phyloP scores from a whole-genome alignment of 176 grass and related monocot genomes.

The Otatea glauca region DNA sequence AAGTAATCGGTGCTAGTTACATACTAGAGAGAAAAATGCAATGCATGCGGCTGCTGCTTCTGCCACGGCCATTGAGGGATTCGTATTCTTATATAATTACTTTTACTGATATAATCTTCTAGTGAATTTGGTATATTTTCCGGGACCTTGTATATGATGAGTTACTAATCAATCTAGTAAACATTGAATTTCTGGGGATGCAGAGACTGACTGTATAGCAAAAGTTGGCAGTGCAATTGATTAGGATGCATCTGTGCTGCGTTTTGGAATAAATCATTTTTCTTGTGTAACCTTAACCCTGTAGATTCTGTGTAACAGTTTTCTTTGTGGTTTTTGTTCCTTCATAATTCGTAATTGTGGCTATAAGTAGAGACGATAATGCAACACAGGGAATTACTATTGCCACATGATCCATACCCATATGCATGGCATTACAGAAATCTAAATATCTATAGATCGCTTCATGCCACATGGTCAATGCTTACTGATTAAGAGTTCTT shows the following conservation, averaged over 20 bases:
- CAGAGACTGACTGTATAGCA: not conserved
- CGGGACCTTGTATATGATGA: not conserved
- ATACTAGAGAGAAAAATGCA: not conserved
- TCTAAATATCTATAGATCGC: not conserved
- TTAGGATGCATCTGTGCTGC: not conserved
- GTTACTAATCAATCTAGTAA: not conserved
- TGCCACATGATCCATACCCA: not conserved
- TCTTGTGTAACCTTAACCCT: not conserved
- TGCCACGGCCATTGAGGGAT: not conserved
- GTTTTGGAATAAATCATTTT: not conserved
- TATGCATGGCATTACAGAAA: no score
- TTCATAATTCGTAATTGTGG: not conserved
- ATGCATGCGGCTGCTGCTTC: not conserved
- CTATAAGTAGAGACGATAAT: not conserved
- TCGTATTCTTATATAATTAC: not conserved
- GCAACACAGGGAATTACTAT: not conserved
- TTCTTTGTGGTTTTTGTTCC: not conserved
- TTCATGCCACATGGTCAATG: not conserved
- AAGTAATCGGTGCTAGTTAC: not conserved
- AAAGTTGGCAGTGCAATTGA: not conserved
- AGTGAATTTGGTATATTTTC: not conserved
- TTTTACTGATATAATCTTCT: not conserved
- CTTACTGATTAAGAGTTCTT: not conserved
- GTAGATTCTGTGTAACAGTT: not conserved
- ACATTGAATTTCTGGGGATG: not conserved